Conservation (phyloP, 2,329 filamentous ascomycete species). For the Fusarium pseudocircinatum region DNA sequence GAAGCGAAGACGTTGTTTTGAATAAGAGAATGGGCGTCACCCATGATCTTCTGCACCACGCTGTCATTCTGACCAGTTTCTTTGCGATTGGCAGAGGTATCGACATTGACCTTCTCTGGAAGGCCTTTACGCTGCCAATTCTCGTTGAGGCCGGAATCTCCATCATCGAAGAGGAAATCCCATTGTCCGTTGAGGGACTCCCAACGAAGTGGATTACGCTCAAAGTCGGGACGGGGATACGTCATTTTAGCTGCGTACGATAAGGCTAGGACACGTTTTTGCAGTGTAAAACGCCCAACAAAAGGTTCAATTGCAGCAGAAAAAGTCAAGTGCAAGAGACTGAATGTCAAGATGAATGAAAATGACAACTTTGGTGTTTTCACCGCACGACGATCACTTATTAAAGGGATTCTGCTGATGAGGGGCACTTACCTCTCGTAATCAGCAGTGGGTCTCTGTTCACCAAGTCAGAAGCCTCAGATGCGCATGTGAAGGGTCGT, state of each 20-base stretch:
- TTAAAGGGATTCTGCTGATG: constrained; percentile 8
- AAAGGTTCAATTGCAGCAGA: neutral
- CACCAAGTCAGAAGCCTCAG: constrained; percentile 17
- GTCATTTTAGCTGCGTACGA: constrained; percentile 31
- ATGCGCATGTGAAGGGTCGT: constrained; percentile 1
- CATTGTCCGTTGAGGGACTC: constrained; percentile 69
- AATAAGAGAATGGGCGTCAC: constrained; percentile 58
- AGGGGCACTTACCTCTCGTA: constrained; percentile 27
- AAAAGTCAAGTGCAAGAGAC: neutral
- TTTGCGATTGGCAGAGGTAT: constrained; percentile 34
- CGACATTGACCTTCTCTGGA: constrained; percentile 52
- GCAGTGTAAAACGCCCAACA: neutral
- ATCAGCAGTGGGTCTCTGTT: constrained; percentile 27
- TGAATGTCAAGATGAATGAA: neutral
- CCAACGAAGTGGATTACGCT: constrained; percentile 66
- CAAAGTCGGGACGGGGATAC: constrained; percentile 74
- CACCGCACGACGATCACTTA: constrained; percentile 18
- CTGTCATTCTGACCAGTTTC: constrained; percentile 47
- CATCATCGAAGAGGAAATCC: constrained; percentile 73
- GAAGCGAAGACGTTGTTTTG: constrained; percentile 55
- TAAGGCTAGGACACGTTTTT: neutral
- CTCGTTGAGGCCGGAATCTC: constrained; percentile 63
- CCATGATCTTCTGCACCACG: constrained; percentile 57
- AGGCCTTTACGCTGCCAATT: constrained; percentile 65
- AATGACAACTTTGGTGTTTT: constrained; percentile 16